phyloP scores from a whole-genome alignment of 306 rosid species.

The Trifolium fragiferum region DNA sequence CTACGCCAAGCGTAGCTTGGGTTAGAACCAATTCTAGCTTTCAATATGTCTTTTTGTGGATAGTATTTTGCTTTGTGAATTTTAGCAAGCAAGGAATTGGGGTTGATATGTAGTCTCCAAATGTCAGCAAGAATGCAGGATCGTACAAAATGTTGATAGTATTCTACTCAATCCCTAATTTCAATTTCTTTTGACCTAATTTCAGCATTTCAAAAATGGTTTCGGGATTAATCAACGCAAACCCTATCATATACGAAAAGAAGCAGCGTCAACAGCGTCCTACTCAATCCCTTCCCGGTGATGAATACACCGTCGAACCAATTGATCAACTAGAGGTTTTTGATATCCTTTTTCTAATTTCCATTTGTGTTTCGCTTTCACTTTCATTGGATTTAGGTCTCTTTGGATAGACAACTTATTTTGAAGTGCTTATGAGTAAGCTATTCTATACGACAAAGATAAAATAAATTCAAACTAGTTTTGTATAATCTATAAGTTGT shows the following conservation, averaged over 20 bases:
- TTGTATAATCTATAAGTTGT: too few species aligned
- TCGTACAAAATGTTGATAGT: too few species aligned
- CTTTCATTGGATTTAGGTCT: background rate
- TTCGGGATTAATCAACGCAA: constrained; percentile 75
- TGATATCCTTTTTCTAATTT: constrained; percentile 66
- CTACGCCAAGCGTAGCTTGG: too few species aligned
- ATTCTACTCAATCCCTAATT: background rate
- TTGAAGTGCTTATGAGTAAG: background rate
- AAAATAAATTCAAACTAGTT: too few species aligned
- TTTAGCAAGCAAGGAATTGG: too few species aligned
- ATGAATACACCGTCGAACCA: constrained; percentile 58
- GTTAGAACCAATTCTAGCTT: too few species aligned
- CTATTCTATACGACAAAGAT: too few species aligned
- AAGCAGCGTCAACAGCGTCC: constrained; percentile 76
- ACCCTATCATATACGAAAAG: constrained; percentile 80
- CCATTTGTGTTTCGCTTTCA: background rate
- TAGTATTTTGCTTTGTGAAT: too few species aligned
- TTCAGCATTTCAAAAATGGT: constrained; percentile 53
- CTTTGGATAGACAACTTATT: background rate
- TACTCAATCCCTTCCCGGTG: constrained; percentile 45
- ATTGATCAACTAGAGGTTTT: constrained; percentile 86
- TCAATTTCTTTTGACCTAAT: background rate
- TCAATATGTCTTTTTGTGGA: too few species aligned
- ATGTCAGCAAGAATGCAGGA: too few species aligned
- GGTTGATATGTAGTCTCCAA: too few species aligned